Evolutionary conservation across 2,329 filamentous ascomycete genomes (phyloP), one percentile per base, ranked within the genome.

Genomic region (Colletotrichum lupini): DNA sequence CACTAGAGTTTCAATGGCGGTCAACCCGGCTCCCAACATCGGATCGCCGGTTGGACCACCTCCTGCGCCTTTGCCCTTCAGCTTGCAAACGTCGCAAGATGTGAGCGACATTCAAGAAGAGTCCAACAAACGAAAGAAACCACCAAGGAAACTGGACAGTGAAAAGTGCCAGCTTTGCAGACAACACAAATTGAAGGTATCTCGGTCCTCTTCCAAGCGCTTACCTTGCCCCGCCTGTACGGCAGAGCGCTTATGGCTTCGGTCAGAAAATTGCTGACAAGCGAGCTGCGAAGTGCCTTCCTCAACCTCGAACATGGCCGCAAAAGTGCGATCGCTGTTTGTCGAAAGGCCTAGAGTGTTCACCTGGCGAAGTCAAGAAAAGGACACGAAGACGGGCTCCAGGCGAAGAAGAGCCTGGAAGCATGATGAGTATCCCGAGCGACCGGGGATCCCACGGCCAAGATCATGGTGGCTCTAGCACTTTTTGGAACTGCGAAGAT

Each of bases 91-190:
- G 42, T 22, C 42, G 19, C 19, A 19, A 22, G 7, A 49, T 22
- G 7, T 49, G 2, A 49, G 19, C 3, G 8, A n/a, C 8, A n/a
- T 7, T 4, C 42, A 49, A 19, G 42, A 49, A n/a, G 42, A 49
- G 16, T 49, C 42, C 19, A 49, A 49, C 24, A 62, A 62, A 11
- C 30, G 59, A 11, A 62, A 62, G 37, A 32, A 26, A 8, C 9
- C 37, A 11, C 59, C 59, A 19, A 37, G 59, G 0, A 62, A 62
- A 16, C 37, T 62, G 5, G 59, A 62, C 22, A 62, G 24, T 19
- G 59, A 62, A 24, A 62, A 49, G 37, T 62, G 59, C 16, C 59
- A 62, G 37, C 37, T 62, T 49, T 62, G 59, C 26, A 62, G 59
- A 5, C 59, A 62, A 49, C 59, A 62, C 24, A 62, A 62, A 16